Percentiles rank a stretch among this genome's conserved stretches.
Evolutionary conservation across 2,329 filamentous ascomycete species (phyloP).

Genomic region (Cytospora paraplurivora): DNA sequence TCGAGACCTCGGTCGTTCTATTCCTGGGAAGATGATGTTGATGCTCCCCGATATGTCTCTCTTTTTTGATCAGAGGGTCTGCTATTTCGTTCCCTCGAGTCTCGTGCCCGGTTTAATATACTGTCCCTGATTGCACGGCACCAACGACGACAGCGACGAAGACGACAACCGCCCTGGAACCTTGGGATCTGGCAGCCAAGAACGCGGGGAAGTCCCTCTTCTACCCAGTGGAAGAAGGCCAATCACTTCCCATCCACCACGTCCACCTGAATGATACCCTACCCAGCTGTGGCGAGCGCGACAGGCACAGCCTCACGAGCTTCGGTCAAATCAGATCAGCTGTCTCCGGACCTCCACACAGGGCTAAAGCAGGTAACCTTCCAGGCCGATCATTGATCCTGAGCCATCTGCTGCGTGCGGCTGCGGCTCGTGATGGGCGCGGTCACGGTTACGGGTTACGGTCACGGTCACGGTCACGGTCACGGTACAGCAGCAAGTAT

Average conservation of each 20-base stretch:
- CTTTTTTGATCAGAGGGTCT: background rate
- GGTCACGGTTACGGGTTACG: too few species aligned
- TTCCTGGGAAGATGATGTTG: constrained; percentile 4
- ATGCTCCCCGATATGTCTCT: background rate
- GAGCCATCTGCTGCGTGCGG: background rate
- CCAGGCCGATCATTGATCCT: background rate
- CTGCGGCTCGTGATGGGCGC: background rate
- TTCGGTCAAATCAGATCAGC: constrained; percentile 16
- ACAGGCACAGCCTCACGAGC: constrained; percentile 26
- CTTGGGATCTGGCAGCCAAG: background rate
- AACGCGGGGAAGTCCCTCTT: background rate
- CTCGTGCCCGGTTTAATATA: background rate
- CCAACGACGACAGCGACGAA: too few species aligned
- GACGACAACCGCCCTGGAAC: too few species aligned
- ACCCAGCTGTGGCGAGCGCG: constrained; percentile 24
- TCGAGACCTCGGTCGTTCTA: background rate
- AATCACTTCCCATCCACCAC: background rate
- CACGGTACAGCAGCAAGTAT: background rate
- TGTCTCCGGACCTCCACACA: constrained; percentile 8
- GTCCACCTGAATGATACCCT: constrained; percentile 17
- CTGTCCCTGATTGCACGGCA: background rate
- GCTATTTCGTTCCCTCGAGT: background rate
- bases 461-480: too few species aligned
- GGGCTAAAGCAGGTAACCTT: background rate
- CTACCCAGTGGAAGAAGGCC: constrained; percentile 9